Conservation (phyloP, 2,329 filamentous ascomycete species). For the Orbilia ellipsospora region DNA sequence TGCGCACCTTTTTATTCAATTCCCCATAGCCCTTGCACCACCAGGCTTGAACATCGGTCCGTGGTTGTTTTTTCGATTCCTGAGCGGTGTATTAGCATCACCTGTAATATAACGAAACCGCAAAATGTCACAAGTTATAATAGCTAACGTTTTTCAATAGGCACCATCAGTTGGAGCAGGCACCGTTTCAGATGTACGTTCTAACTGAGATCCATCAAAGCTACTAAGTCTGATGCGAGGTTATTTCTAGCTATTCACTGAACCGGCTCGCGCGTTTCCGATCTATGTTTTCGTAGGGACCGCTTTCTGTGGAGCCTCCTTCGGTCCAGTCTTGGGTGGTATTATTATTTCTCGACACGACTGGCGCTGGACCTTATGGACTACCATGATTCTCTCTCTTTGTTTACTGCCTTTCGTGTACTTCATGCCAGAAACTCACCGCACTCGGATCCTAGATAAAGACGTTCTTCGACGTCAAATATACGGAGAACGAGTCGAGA, state of each 20-base stretch:
- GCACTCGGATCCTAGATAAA: slow-evolving; percentile 2
- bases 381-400: slow-evolving; percentile 16
- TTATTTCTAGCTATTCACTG: slow-evolving; percentile 8
- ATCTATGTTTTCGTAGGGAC: slow-evolving; percentile 15
- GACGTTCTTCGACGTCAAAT: slow-evolving; percentile 21
- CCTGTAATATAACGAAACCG: background rate
- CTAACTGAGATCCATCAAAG: too few relatives aligned
- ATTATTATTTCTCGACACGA: slow-evolving; percentile 10
- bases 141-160: background rate
- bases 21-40: slow-evolving; percentile 13
- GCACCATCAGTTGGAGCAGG: slow-evolving; percentile 17
- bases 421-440: slow-evolving; percentile 35
- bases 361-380: slow-evolving; percentile 32
- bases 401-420: slow-evolving; percentile 28
- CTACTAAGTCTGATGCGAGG: too few relatives aligned
- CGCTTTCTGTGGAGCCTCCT: slow-evolving; percentile 19
- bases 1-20: slow-evolving; percentile 20
- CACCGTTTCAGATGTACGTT: slow-evolving; percentile 26
- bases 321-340: slow-evolving; percentile 20
- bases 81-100: slow-evolving; percentile 22
- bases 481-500: slow-evolving; percentile 7
- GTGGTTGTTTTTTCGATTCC: slow-evolving; percentile 32
- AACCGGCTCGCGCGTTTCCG: slow-evolving; percentile 14
- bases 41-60: slow-evolving; percentile 1
- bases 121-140: background rate